Evolutionary conservation across 352 stramenopile genomes (phyloP).

Genomic region (Pythium volutum): DNA sequence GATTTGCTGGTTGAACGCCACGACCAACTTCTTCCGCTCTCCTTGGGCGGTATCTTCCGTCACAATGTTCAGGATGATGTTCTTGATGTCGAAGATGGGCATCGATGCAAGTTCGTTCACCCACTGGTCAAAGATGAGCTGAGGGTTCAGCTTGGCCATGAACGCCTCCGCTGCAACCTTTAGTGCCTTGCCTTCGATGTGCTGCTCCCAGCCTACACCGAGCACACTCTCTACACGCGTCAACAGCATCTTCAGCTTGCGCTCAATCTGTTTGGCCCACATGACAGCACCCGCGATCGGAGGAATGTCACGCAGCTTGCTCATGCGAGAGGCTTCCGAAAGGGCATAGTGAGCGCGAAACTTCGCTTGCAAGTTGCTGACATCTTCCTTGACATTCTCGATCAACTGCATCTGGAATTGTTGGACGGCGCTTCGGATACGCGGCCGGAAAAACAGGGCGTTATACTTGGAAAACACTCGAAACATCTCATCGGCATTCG

Average conservation of each 20-base stretch:
- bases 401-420: slow-evolving; percentile 99
- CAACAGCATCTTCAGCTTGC: slow-evolving; percentile 97
- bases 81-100: slow-evolving; percentile 90
- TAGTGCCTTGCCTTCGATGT: slow-evolving; percentile 95
- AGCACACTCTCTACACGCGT: slow-evolving; percentile 97
- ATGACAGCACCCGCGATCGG: slow-evolving; percentile 98
- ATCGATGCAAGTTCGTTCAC: slow-evolving; percentile 90
- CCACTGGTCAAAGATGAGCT: slow-evolving; percentile 95
- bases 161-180: slow-evolving; percentile 89
- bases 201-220: slow-evolving; percentile 95
- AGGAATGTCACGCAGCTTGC: slow-evolving; percentile 95
- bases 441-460: slow-evolving; percentile 94
- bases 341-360: slow-evolving; percentile 95
- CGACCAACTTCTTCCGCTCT: slow-evolving; percentile 74
- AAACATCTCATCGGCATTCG: slow-evolving; percentile 95
- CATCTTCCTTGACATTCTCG: slow-evolving; percentile 96
- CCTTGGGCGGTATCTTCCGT: slow-evolving; percentile 73
- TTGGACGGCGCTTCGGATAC: slow-evolving; percentile 94
- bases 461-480: slow-evolving; percentile 98
- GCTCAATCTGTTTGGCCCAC: slow-evolving; percentile 99
- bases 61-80: slow-evolving; percentile 89
- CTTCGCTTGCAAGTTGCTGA: slow-evolving; percentile 95
- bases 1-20: slow-evolving; percentile 97
- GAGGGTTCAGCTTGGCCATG: slow-evolving; percentile 82
- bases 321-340: slow-evolving; percentile 93